Evolutionary conservation across 2,329 filamentous ascomycete species (phyloP).

Genomic region (Capronia coronata): DNA sequence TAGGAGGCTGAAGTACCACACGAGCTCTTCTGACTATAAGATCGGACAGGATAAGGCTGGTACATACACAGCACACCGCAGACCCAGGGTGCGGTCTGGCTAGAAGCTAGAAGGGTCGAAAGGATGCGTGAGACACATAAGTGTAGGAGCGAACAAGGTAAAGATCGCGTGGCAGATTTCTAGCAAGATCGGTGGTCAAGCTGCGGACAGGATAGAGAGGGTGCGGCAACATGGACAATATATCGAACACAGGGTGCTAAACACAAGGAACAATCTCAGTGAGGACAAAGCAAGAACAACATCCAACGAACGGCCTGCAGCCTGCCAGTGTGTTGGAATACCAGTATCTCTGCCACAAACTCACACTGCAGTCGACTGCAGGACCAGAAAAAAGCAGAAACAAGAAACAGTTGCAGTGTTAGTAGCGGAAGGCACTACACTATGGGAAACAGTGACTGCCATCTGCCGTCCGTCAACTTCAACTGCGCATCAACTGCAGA

Average conservation of each 20-base stretch:
- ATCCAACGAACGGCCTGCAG: not conserved
- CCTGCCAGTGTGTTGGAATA: not conserved
- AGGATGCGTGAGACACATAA: not conserved
- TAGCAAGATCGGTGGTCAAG: not conserved
- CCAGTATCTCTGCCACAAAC: too few species aligned
- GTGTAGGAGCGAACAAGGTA: not conserved
- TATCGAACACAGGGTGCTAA: conserved; percentile 3
- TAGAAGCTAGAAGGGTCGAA: not conserved
- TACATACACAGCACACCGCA: not conserved
- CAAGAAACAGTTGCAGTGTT: too few species aligned
- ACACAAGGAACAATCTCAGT: conserved; percentile 1
- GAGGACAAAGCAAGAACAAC: not conserved
- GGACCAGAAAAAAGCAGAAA: too few species aligned
- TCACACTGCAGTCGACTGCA: too few species aligned
- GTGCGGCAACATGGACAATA: not conserved
- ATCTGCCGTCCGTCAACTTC: too few species aligned
- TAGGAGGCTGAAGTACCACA: not conserved
- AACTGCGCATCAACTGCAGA: too few species aligned
- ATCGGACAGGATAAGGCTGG: not conserved
- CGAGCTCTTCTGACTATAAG: not conserved
- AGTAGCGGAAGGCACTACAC: too few species aligned
- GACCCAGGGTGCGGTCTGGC: not conserved
- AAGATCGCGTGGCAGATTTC: not conserved
- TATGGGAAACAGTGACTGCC: too few species aligned
- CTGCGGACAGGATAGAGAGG: not conserved